A percentile compares a stretch with the other conserved stretches of the same genome.
Evolutionary conservation across 139 green algal species (phyloP).

Genomic region (Spirogloea muscicola): DNA sequence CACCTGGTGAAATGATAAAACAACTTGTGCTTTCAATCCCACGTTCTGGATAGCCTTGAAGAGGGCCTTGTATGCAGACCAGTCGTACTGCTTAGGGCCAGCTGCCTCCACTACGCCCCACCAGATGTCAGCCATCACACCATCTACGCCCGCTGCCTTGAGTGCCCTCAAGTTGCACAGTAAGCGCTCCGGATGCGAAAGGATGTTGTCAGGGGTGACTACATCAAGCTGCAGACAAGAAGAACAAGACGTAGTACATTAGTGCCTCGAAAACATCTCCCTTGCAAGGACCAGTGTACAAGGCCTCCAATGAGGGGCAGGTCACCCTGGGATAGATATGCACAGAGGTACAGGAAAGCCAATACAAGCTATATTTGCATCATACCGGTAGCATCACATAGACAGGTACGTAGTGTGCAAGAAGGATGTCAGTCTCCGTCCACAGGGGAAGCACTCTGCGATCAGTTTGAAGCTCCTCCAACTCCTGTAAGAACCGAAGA

Average conservation of each 20-base stretch:
- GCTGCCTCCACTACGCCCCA: conserved; percentile 79
- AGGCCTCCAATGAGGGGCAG: no score
- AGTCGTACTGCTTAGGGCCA: conserved; percentile 71
- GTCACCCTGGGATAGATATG: no score
- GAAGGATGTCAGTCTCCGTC: conserved; percentile 28
- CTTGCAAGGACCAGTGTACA: conserved; percentile 1
- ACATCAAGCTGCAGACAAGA: conserved; percentile 96
- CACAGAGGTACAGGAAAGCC: no score
- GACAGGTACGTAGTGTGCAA: conserved; percentile 36
- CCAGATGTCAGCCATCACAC: conserved; percentile 48
- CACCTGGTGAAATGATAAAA: conserved; percentile 91
- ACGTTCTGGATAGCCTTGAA: conserved; percentile 64
- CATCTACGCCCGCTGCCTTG: conserved; percentile 45
- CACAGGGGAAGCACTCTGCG: background rate
- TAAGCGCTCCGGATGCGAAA: conserved; percentile 40
- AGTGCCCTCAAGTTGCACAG: conserved; percentile 42
- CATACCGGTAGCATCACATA: conserved; percentile 43
- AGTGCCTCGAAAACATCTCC: background rate
- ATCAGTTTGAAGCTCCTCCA: conserved; percentile 16
- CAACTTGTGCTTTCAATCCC: conserved; percentile 80
- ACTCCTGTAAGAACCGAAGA: no score
- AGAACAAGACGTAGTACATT: background rate
- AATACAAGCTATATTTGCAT: no score
- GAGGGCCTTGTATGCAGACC: conserved; percentile 74
- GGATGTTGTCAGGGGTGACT: conserved; percentile 54